Evolutionary conservation across 257 asterid species (phyloP).

Genomic region (Ilex asprella): DNA sequence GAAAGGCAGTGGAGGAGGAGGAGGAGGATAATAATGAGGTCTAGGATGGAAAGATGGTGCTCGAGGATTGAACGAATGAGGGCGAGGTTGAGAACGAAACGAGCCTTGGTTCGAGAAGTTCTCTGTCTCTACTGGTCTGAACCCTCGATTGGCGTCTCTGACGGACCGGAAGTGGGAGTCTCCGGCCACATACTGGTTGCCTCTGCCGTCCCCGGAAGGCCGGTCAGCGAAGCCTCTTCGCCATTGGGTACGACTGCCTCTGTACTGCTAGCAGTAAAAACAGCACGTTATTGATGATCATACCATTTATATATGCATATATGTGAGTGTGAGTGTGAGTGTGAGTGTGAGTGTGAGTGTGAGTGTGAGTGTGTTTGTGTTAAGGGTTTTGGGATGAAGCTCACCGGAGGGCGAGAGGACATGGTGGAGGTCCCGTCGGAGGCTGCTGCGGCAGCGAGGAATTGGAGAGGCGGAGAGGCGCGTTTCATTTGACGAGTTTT

Average conservation of each 20-base stretch:
- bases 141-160: slow-evolving; percentile 44
- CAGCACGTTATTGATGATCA: not conserved
- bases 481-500: slow-evolving; percentile 35
- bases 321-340: not conserved
- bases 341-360: slow-evolving; percentile 5
- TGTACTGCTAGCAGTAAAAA: slow-evolving; percentile 27
- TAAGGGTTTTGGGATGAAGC: not conserved
- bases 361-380: not conserved
- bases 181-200: slow-evolving; percentile 40
- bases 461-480: slow-evolving; percentile 37
- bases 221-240: slow-evolving; percentile 55
- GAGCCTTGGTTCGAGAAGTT: slow-evolving; percentile 5
- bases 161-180: slow-evolving; percentile 54
- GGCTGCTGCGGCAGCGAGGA: slow-evolving; percentile 37
- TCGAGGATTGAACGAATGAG: slow-evolving; percentile 5
- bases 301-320: not conserved
- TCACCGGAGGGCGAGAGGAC: slow-evolving; percentile 50
- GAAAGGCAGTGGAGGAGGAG: slow-evolving; percentile 16
- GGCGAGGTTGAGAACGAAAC: slow-evolving; percentile 10
- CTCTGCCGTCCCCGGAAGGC: slow-evolving; percentile 16
- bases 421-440: slow-evolving; percentile 28
- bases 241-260: slow-evolving; percentile 36
- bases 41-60: slow-evolving; percentile 1
- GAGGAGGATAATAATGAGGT: not conserved
- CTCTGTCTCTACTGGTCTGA: slow-evolving; percentile 20